Evolutionary conservation across 2,329 filamentous ascomycete genomes (phyloP).

Genomic region (Sphaerulina musiva): DNA sequence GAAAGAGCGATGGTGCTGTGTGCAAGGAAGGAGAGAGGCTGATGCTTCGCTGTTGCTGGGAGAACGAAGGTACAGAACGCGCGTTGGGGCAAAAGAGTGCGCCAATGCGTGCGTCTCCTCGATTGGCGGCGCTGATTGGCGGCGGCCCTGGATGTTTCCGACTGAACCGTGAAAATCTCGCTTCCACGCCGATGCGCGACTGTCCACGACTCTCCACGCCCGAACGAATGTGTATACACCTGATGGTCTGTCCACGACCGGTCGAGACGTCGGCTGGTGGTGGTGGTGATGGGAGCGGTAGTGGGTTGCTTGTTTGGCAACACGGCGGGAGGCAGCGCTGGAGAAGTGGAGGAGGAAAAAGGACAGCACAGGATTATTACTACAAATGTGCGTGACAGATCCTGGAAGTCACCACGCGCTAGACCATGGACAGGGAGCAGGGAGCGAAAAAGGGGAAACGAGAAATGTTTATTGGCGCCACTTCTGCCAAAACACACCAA

Average conservation of each 20-base stretch:
- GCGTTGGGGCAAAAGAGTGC: constrained; percentile 20
- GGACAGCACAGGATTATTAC: not conserved
- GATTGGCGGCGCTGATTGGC: constrained; percentile 26
- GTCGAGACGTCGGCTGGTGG: not conserved
- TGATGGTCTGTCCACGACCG: not conserved
- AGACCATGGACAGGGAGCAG: constrained; percentile 1
- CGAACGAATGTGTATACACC: not conserved
- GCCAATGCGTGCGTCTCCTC: constrained; percentile 27
- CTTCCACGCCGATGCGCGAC: not conserved
- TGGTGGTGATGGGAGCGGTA: not conserved
- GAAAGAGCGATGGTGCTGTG: not conserved
- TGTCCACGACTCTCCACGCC: not conserved
- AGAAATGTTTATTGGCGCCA: not conserved
- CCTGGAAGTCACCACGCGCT: constrained; percentile 4
- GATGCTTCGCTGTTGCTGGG: constrained; percentile 27
- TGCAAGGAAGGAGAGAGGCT: constrained; percentile 12
- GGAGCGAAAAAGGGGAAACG: not conserved
- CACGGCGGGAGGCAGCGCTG: constrained; percentile 4
- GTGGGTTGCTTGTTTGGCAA: constrained; percentile 4
- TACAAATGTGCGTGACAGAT: constrained; percentile 5
- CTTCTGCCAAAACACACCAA: not conserved
- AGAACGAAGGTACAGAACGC: constrained; percentile 21
- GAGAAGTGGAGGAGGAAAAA: constrained; percentile 9
- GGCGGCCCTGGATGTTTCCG: not conserved
- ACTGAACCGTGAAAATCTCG: not conserved